These are phyloP conservation scores for Yamadazyma pseudoaaseri DNA, from an alignment of 1,139 yeast species.

Conservation along the genomic window DNA sequence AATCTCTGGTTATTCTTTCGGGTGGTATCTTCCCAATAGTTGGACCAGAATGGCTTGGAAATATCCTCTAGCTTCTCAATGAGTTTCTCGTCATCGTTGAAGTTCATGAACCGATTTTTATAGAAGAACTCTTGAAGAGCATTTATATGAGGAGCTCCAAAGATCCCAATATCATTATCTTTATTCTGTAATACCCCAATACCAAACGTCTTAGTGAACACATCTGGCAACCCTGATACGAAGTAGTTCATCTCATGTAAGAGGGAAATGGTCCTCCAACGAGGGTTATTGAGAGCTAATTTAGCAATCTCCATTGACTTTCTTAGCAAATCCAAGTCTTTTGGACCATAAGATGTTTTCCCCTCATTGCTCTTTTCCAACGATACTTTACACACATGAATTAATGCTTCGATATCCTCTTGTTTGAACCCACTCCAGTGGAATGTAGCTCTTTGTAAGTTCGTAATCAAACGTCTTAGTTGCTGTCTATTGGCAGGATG, in stretches of 20 bases:
- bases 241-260: slow-evolving; percentile 66
- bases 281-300: slow-evolving; percentile 46
- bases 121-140: slow-evolving; percentile 53
- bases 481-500: slow-evolving; percentile 57
- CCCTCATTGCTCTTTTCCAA: slow-evolving; percentile 30
- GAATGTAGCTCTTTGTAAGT: slow-evolving; percentile 65
- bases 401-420: slow-evolving; percentile 51
- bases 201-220: slow-evolving; percentile 40
- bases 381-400: slow-evolving; percentile 48
- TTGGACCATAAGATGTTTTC: slow-evolving; percentile 24
- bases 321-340: slow-evolving; percentile 40
- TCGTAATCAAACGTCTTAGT: slow-evolving; percentile 54
- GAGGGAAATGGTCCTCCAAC: slow-evolving; percentile 57
- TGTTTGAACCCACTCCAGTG: slow-evolving; percentile 73
- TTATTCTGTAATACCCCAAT: slow-evolving; percentile 30
- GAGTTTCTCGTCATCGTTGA: slow-evolving; percentile 25
- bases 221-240: slow-evolving; percentile 41
- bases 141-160: slow-evolving; percentile 61
- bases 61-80: slow-evolving; percentile 25
- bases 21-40: slow-evolving; percentile 47
- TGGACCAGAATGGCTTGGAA: slow-evolving; percentile 49
- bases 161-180: slow-evolving; percentile 35
- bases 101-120: slow-evolving; percentile 45
- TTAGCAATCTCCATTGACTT: slow-evolving; percentile 45
- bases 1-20: slow-evolving; percentile 34